Base-by-base conservation (phyloP, 1,284 basidiomycete genomes). In the Vanrija sp. region DNA sequence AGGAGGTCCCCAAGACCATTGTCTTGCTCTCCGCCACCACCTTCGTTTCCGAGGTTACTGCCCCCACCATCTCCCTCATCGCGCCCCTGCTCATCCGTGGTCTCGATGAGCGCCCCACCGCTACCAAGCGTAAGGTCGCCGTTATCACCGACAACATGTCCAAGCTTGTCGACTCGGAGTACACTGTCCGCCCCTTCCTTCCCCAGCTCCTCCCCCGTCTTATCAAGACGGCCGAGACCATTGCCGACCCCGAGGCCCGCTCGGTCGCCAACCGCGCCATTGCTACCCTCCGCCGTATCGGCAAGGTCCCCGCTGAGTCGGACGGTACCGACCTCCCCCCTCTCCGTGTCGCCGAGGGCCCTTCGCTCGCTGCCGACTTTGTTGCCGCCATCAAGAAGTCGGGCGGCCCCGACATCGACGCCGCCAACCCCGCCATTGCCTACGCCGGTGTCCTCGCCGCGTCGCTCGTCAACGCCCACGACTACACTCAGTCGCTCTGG, bases 31-130 rank as follows among this genome's bases (percentile, higher is more conserved):
- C 94, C 77, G 87, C 96, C 57, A 98, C 96, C 79, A 98, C 96
- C 77, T 98, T 98, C 86, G 96, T 99, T 86, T 92, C 94, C 60
- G 96, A 98, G 83, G 96, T 99, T 80, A 96, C 98, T 77, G 94
- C 95, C 60, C 86, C 96, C 59, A 98, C 96, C 64, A 88, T 99
- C 68, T 97, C 96, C 65, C 87, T 99, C 66, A 98, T 98, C 91
- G 95, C 95, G 57, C 96, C 95, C 69, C 87, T 99, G 43, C 83
- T 99, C 60, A 85, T 89, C 61, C 92, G 96, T 83, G 96, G 96
- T 85, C 84, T 98, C 64, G 83, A 78, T 64, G 93, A 97, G 83
- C 94, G 95, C 81, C 83, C 89, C 59, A 97, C 93, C 60, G 86
- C 93, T 60, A 95, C 86, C 66, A 94, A 95, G 83, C 91, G 94